Evolutionary conservation across 108 stramenopile genomes (phyloP).

Genomic region (Fistulifera solaris): DNA sequence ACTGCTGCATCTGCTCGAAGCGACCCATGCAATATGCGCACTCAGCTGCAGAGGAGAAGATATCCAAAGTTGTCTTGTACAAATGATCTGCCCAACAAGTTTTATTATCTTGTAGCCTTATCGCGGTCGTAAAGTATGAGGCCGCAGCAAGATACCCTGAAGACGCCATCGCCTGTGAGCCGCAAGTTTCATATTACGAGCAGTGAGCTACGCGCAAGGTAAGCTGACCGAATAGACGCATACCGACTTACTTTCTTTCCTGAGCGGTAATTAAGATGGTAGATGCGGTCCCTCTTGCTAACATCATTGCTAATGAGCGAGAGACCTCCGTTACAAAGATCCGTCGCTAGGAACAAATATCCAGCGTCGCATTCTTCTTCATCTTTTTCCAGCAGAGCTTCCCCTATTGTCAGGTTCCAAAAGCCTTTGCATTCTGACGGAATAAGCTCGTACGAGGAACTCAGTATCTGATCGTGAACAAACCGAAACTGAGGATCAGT

Average conservation of each 20-base stretch:
- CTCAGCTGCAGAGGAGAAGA: constrained; percentile 35
- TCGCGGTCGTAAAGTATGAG: too few species aligned
- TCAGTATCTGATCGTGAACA: not conserved
- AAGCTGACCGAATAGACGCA: too few species aligned
- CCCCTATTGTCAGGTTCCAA: constrained; percentile 1
- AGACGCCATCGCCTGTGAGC: too few species aligned
- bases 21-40: constrained; percentile 26
- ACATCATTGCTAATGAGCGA: too few species aligned
- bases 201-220: too few species aligned
- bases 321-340: not conserved
- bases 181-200: too few species aligned
- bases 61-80: constrained; percentile 28
- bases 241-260: too few species aligned
- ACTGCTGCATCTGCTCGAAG: constrained; percentile 9
- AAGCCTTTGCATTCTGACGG: not conserved
- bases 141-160: too few species aligned
- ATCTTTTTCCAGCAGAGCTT: not conserved
- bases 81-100: constrained; percentile 1
- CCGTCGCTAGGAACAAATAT: not conserved
- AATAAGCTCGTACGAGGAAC: not conserved
- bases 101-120: too few species aligned
- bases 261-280: too few species aligned
- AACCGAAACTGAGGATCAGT: constrained; percentile 4
- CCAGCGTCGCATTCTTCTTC: not conserved
- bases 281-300: too few species aligned